Percentiles rank a stretch among this genome's conserved stretches.
These are phyloP conservation scores for Neonectria neomacrospora DNA, from an alignment of 2,329 filamentous ascomycete genomes.

Conservation along the genomic window DNA sequence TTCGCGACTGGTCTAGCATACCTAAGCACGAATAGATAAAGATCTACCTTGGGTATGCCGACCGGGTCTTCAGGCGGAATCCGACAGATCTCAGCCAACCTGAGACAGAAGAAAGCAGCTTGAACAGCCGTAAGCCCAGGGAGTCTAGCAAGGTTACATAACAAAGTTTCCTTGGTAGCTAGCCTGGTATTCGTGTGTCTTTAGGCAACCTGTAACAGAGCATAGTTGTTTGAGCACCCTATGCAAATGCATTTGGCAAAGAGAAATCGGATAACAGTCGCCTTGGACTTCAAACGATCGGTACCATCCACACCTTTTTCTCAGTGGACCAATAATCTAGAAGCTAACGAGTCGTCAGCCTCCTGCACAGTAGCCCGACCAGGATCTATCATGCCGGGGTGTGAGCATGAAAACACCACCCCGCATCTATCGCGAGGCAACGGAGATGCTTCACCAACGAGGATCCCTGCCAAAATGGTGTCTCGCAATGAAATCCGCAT, in stretches of 20 bases:
- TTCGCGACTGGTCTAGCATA: too few species aligned
- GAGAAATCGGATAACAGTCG: too few species aligned
- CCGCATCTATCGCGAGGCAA: not conserved
- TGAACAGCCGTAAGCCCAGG: not conserved
- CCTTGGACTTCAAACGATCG: too few species aligned
- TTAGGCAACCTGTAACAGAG: too few species aligned
- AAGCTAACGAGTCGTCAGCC: not conserved
- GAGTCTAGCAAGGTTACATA: too few species aligned
- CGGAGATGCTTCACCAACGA: not conserved
- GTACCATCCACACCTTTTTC: not conserved
- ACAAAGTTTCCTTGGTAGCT: too few species aligned
- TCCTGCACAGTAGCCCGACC: not conserved
- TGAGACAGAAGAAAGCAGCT: not conserved
- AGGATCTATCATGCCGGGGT: not conserved
- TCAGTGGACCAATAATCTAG: not conserved
- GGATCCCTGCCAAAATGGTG: slow-evolving; percentile 1
- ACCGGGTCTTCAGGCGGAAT: not conserved
- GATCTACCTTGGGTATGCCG: too few species aligned
- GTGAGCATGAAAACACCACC: not conserved
- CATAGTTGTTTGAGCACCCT: too few species aligned
- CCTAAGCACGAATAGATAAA: too few species aligned
- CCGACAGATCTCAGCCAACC: not conserved
- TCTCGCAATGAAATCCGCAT: slow-evolving; percentile 16
- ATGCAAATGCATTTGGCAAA: too few species aligned
- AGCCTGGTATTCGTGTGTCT: too few species aligned